phyloP scores from a whole-genome alignment of 1,284 basidiomycete genomes.

The Apiotrichum akiyoshidainum region DNA sequence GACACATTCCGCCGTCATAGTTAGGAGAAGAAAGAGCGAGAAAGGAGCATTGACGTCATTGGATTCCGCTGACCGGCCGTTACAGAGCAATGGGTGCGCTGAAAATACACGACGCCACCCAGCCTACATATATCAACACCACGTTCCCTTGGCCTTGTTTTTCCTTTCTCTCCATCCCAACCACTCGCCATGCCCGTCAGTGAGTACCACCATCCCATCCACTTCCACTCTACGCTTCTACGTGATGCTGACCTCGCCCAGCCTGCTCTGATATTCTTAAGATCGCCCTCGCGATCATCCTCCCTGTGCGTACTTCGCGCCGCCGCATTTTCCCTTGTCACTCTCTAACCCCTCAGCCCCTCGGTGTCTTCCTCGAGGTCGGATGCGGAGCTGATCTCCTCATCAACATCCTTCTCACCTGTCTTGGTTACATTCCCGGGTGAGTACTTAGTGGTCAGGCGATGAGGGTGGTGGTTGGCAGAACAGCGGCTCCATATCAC shows the following conservation, averaged over 20 bases:
- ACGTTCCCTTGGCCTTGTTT: background rate
- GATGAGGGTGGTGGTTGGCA: too few species aligned
- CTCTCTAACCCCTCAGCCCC: conserved; percentile 20
- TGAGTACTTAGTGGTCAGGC: conserved; percentile 3
- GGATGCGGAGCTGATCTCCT: conserved; percentile 43
- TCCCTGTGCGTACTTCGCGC: conserved; percentile 27
- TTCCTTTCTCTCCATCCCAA: background rate
- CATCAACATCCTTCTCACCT: conserved; percentile 44
- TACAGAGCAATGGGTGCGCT: too few species aligned
- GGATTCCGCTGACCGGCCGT: too few species aligned
- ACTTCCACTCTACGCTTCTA: too few species aligned
- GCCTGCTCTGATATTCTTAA: conserved; percentile 40
- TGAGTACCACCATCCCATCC: background rate
- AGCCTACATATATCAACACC: background rate
- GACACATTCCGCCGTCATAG: too few species aligned
- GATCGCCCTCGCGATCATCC: conserved; percentile 42
- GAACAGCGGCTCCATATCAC: too few species aligned
- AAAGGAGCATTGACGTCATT: too few species aligned
- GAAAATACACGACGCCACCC: too few species aligned
- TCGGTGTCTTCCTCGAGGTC: conserved; percentile 49
- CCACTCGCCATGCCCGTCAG: conserved; percentile 1
- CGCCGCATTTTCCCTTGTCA: background rate
- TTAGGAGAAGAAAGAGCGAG: too few species aligned
- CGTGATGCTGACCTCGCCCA: conserved; percentile 8
- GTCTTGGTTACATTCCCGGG: conserved; percentile 45